phyloP scores from a whole-genome alignment of 169 alveolate species.

The Ichthyophthirius multifiliis region DNA sequence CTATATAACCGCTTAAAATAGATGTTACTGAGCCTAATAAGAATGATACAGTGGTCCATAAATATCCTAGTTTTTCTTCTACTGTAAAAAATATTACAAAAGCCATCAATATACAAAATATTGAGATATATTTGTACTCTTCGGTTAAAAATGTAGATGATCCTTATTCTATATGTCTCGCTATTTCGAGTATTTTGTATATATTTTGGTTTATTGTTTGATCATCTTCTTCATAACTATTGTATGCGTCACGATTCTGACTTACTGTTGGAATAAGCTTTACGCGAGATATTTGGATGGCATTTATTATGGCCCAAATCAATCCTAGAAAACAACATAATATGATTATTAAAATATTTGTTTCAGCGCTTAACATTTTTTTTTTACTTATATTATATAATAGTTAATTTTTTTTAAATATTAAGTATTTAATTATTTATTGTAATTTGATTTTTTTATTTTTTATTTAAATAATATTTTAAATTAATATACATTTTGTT shows the following conservation, averaged over 20 bases:
- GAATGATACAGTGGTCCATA: conserved; percentile 83
- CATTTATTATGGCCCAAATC: conserved; percentile 33
- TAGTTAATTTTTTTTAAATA: too few species aligned
- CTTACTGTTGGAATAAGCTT: conserved; percentile 28
- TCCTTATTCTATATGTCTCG: conserved; percentile 82
- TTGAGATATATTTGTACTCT: conserved; percentile 82
- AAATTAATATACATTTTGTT: too few species aligned
- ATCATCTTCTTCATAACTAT: conserved; percentile 12
- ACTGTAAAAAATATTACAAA: conserved; percentile 53
- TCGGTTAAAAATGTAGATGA: conserved; percentile 87
- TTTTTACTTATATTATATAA: neutral
- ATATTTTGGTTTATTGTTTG: conserved; percentile 6
- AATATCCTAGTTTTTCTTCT: conserved; percentile 58
- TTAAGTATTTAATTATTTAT: too few species aligned
- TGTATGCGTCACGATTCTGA: neutral
- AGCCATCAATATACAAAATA: conserved; percentile 81
- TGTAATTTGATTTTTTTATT: too few species aligned
- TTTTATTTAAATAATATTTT: too few species aligned
- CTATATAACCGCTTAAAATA: conserved; percentile 82
- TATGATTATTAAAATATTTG: neutral
- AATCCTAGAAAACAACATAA: conserved; percentile 24
- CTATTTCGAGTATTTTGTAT: conserved; percentile 47
- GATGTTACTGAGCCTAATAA: conserved; percentile 89
- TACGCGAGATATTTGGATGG: neutral
- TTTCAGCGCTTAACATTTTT: conserved; percentile 9